These are phyloP conservation scores for Hypocrella siamensis DNA, from an alignment of 2,329 filamentous ascomycete genomes.

Conservation along the genomic window DNA sequence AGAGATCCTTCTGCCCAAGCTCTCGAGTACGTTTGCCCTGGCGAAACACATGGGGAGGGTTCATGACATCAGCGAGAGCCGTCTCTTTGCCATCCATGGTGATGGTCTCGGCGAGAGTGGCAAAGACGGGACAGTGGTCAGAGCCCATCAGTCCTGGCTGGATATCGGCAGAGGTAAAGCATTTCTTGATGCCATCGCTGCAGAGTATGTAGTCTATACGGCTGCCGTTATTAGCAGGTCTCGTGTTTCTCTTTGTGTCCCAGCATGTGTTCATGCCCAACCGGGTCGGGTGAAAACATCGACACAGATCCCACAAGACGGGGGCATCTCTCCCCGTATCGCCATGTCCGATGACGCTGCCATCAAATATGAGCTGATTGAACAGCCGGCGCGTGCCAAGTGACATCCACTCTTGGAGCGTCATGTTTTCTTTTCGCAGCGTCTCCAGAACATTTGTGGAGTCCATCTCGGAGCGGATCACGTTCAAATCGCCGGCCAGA, in stretches of 20 bases:
- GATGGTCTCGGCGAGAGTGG: conserved; percentile 51
- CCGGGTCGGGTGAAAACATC: conserved; percentile 64
- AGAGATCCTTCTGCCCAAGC: conserved; percentile 49
- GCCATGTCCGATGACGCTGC: conserved; percentile 47
- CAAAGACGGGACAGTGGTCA: conserved; percentile 91
- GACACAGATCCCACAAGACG: conserved; percentile 70
- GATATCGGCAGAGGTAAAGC: conserved; percentile 71
- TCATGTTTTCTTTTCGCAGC: conserved; percentile 53
- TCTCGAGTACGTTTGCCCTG: conserved; percentile 49
- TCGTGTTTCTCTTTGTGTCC: conserved; percentile 88
- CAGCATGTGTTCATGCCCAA: conserved; percentile 93
- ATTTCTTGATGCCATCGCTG: conserved; percentile 59
- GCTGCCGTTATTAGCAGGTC: conserved; percentile 85
- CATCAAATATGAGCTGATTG: conserved; percentile 69
- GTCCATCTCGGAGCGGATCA: conserved; percentile 54
- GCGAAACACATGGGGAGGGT: conserved; percentile 55
- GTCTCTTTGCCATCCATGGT: conserved; percentile 28
- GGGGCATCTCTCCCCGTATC: conserved; percentile 56
- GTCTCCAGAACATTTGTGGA: conserved; percentile 58
- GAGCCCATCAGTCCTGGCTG: conserved; percentile 90
- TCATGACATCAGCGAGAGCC: conserved; percentile 59
- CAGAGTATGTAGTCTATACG: conserved; percentile 91
- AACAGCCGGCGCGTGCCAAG: conserved; percentile 60
- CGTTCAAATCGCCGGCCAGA: conserved; percentile 79
- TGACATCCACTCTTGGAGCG: conserved; percentile 56